phyloP scores from a whole-genome alignment of 768 basidiomycete species.

The Tylopilus rubrobrunneus region DNA sequence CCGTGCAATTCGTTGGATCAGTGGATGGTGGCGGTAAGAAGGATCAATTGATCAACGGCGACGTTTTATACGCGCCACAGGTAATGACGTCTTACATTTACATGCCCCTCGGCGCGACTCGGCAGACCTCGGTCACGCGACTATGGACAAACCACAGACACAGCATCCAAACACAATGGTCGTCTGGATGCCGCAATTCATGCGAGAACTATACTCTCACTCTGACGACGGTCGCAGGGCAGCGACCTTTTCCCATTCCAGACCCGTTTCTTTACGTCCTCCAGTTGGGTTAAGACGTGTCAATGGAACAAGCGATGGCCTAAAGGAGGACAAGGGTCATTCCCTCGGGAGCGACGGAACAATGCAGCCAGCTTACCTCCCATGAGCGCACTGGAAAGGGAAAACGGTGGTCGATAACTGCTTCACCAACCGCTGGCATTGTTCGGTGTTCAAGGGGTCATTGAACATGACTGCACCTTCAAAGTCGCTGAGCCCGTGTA shows the following conservation, averaged over 20 bases:
- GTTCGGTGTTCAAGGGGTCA: conserved; percentile 61
- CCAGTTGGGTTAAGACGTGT: conserved; percentile 25
- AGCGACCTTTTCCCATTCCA: conserved; percentile 27
- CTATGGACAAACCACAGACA: neutral
- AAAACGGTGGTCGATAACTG: conserved; percentile 69
- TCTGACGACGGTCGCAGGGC: conserved; percentile 11
- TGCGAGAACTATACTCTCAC: neutral
- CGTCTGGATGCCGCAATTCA: too few relatives aligned
- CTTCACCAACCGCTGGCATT: conserved; percentile 66
- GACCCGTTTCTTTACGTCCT: conserved; percentile 3
- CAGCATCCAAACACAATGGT: neutral
- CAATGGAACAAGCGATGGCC: conserved; percentile 57
- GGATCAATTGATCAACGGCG: neutral
- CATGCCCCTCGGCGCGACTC: conserved; percentile 8
- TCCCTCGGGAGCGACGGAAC: neutral
- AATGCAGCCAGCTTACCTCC: conserved; percentile 46
- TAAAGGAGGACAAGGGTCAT: conserved; percentile 13
- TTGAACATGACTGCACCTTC: conserved; percentile 98
- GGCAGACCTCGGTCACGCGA: conserved; percentile 29
- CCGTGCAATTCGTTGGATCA: neutral
- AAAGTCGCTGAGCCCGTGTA: conserved; percentile 2
- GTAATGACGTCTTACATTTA: conserved; percentile 17
- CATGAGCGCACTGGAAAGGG: conserved; percentile 97
- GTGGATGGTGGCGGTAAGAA: conserved; percentile 1
- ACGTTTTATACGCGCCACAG: conserved; percentile 18